Base-by-base conservation (phyloP, 208 protist genomes). In the Herpetomonas samuelpessoai region DNA sequence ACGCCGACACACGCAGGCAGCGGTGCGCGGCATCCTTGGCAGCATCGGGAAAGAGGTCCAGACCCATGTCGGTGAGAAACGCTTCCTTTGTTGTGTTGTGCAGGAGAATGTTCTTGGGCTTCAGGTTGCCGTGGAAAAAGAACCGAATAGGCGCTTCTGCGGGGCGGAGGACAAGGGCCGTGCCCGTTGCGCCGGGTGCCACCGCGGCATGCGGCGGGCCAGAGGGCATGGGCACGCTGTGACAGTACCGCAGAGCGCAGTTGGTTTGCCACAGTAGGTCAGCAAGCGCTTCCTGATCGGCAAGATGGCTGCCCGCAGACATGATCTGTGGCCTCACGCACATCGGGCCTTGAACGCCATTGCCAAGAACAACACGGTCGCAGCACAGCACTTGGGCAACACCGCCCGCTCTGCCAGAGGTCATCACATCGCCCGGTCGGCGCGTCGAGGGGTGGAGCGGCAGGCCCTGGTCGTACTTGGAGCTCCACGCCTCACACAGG, bases 51-150 rank as follows among this genome's bases (percentile, higher is more conserved):
- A 60, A 26, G 30, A 66, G 51, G 31, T 46, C 26, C n/a, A 73
- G 55, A 2, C 41, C 68, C 27, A 59, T 67, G 21, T 72, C 63
- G 4, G 61, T 69, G 19, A 81, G 22, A 2, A 22, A 51, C 9
- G 58, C 65, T 52, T 66, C 35, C 35, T 41, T 41, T 41, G 35
- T 41, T 4, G 50, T 27, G 4, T 24, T 46, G 9, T 51, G n/a
- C 2, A 89, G 55, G 16, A 89, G n/a, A 16, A 89, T 59, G 58
- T 77, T 85, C 64, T 68, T 76, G 2, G 74, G 75, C 24, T 79
- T 83, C 41, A 89, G 27, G 41, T 79, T 79, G 24, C 82, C 82
- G 69, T 89, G 82, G 0, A 69, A 22, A 10, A 73, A 19, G 2
- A 60, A 39, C n/a, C 6, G 29, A 4, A 38, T 21, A 0, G 71